phyloP scores from a whole-genome alignment of 1,139 yeast genomes.

The Zhuliangozyma parablackwelliae region DNA sequence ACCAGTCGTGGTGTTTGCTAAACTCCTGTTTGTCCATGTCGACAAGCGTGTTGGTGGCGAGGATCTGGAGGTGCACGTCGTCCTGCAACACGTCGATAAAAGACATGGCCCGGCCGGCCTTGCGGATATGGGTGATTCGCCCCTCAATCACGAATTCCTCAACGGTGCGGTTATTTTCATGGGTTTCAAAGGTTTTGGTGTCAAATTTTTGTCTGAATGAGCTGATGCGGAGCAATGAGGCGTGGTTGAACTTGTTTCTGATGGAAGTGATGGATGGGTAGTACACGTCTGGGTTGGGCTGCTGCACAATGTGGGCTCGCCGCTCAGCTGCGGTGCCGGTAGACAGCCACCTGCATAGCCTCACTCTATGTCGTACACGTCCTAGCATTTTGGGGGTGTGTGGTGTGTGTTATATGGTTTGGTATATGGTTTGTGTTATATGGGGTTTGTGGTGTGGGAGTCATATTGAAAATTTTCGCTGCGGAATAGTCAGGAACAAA shows the following conservation, averaged over 20 bases:
- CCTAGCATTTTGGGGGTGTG: too few species aligned
- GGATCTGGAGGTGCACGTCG: slow-evolving; percentile 49
- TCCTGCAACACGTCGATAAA: slow-evolving; percentile 69
- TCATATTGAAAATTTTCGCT: too few species aligned
- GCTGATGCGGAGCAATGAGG: slow-evolving; percentile 13
- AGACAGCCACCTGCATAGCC: too few species aligned
- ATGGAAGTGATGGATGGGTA: slow-evolving; percentile 18
- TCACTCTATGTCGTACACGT: too few species aligned
- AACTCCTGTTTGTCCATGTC: slow-evolving; percentile 40
- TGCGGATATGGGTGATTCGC: slow-evolving; percentile 51
- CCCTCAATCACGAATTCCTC: slow-evolving; percentile 45
- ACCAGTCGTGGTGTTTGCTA: slow-evolving; percentile 34
- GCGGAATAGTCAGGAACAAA: too few species aligned
- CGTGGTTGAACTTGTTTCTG: slow-evolving; percentile 6
- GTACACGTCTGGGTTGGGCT: slow-evolving; percentile 2
- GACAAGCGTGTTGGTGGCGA: slow-evolving; percentile 52
- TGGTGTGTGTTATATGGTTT: too few species aligned
- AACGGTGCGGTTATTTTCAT: slow-evolving; percentile 12
- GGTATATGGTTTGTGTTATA: too few species aligned
- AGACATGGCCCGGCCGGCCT: slow-evolving; percentile 61
- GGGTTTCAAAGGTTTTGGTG: slow-evolving; percentile 15
- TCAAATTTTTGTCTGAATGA: slow-evolving; percentile 16
- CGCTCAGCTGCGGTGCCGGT: not conserved
- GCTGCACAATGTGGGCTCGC: not conserved
- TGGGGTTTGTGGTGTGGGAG: too few species aligned